These are phyloP conservation scores for Dioscorea cayenensis DNA, from an alignment of 116 monocot genomes.

Conservation along the genomic window DNA sequence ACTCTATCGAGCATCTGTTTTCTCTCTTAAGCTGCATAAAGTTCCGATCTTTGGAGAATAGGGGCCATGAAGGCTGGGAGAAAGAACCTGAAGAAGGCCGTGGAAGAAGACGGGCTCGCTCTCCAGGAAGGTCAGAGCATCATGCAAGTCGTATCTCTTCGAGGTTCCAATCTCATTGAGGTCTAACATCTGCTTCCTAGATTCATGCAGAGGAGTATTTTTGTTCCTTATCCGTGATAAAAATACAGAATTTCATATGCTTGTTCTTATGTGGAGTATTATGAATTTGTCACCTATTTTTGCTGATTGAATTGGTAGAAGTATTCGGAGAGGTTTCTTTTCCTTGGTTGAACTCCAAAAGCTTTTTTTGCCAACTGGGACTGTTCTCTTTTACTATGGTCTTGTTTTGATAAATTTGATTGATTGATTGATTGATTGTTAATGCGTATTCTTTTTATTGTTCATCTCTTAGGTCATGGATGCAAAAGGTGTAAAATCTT, in stretches of 20 bases:
- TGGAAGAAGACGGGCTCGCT: conserved; percentile 32
- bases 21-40: too few species aligned
- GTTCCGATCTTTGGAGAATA: too few species aligned
- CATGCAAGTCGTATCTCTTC: conserved; percentile 78
- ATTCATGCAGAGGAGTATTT: too few species aligned
- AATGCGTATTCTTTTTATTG: background rate
- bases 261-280: too few species aligned
- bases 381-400: background rate
- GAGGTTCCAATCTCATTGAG: conserved; percentile 95
- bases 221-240: too few species aligned
- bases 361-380: too few species aligned
- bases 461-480: conserved; percentile 67
- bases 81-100: conserved; percentile 70
- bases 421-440: background rate
- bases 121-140: conserved; percentile 71
- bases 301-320: too few species aligned
- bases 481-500: conserved; percentile 64
- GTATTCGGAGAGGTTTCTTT: too few species aligned
- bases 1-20: too few species aligned
- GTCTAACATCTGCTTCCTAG: conserved; percentile 12
- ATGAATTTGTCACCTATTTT: too few species aligned
- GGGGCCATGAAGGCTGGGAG: conserved; percentile 59
- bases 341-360: too few species aligned
- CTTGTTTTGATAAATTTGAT: background rate
- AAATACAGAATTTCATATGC: too few species aligned